Evolutionary conservation across 1,284 basidiomycete genomes (phyloP).

Genomic region (Moesziomyces sp.): DNA sequence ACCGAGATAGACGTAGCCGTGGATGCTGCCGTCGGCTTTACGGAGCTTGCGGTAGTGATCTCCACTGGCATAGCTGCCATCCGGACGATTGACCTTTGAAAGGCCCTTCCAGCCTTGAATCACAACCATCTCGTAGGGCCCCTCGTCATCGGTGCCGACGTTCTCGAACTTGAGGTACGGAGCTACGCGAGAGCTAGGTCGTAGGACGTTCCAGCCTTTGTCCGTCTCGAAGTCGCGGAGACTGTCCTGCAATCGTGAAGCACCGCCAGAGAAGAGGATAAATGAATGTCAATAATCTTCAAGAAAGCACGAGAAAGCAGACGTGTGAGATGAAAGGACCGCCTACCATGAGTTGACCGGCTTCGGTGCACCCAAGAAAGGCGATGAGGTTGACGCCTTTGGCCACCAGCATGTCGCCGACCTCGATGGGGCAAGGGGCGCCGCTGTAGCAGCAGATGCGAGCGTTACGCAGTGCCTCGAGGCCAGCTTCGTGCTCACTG

Average conservation of each 20-base stretch:
- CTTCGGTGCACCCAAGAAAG: constrained; percentile 70
- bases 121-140: constrained; percentile 72
- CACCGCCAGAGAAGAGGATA: background rate
- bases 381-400: constrained; percentile 74
- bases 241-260: constrained; percentile 57
- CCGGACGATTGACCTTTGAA: constrained; percentile 71
- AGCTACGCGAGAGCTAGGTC: constrained; percentile 53
- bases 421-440: constrained; percentile 69
- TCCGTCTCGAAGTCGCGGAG: constrained; percentile 72
- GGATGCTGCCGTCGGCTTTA: constrained; percentile 70
- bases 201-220: constrained; percentile 75
- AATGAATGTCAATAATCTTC: background rate
- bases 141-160: constrained; percentile 22
- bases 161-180: constrained; percentile 41
- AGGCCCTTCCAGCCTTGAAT: constrained; percentile 74
- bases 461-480: constrained; percentile 70
- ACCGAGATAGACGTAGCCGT: constrained; percentile 73
- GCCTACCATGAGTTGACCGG: constrained; percentile 68
- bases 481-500: constrained; percentile 72
- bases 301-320: background rate
- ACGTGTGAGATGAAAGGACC: background rate
- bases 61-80: constrained; percentile 74
- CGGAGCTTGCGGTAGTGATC: constrained; percentile 71
- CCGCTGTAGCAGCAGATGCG: constrained; percentile 72
- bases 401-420: constrained; percentile 73